Evolutionary conservation across 768 basidiomycete genomes (phyloP), one percentile per base, ranked within the genome.

Genomic region (Rubroboletus satanas): DNA sequence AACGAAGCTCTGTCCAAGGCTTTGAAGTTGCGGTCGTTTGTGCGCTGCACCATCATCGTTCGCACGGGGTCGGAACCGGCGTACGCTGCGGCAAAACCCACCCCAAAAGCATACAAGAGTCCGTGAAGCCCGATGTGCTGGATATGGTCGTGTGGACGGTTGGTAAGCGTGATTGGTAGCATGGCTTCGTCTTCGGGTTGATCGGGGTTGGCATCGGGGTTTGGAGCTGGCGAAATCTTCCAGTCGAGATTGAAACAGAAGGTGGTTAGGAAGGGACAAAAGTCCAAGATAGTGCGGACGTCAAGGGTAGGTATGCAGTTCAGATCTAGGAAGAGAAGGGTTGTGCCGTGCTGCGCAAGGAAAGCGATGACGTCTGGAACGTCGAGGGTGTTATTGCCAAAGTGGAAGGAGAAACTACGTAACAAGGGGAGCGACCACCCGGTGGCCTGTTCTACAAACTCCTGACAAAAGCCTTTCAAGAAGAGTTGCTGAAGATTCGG

Each of bases 211-310:
- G 56, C 31, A 28, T 64, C 55, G 21, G 63, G 52, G 55, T 56
- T n/a, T 7, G 29, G 54, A 5, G 14, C 48, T 12, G 68, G 66
- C 0, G 56, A n/a, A 15, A 85, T 68, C 12, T 79, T 78, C 88
- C 89, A 90, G 65, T 91, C 89, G 28, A 78, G 82, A 64, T 89
- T 90, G 73, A 91, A 90, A 23, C 79, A 77, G 65, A 91, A 83
- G 0, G 83, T 79, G 18, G 68, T 72, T 31, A 91, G 79, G 45
- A 74, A 66, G 0, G 86, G 87, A 59, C 88, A 90, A 7, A 81
- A 67, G 12, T 83, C 83, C 26, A 90, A 78, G 55, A 87, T 79
- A 23, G 72, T 72, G 5, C 82, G 71, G 14, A 89, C 73, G 55
- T 87, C 81, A 28, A 88, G 73, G 0, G 73, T 59, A 7, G 80